Conservation (phyloP, 1,284 basidiomycete species). For the Ceratorhiza oryzae-sativae region DNA sequence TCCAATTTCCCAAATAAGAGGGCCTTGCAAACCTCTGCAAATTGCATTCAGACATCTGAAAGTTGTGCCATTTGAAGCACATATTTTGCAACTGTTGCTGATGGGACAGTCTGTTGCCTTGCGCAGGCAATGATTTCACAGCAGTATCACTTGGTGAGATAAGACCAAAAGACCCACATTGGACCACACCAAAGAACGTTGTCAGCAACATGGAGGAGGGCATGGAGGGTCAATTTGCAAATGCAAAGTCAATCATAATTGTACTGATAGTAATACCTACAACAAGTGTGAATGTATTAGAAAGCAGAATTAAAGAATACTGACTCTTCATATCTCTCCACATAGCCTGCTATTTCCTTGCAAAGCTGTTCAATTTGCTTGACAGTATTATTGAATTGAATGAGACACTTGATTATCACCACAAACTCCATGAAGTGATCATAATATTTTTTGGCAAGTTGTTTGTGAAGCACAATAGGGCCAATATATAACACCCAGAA, state of each 20-base stretch:
- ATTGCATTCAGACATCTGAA: neutral
- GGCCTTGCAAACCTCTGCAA: neutral
- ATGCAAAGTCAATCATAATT: constrained; percentile 40
- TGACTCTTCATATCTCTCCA: no score
- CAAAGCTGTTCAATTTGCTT: no score
- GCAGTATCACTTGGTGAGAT: constrained; percentile 8
- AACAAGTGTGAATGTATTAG: no score
- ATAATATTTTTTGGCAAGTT: no score
- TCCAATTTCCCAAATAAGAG: neutral
- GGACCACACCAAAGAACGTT: constrained; percentile 45
- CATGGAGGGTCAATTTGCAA: constrained; percentile 56
- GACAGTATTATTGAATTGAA: constrained; percentile 44
- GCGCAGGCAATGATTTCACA: constrained; percentile 4
- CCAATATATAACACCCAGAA: constrained; percentile 54
- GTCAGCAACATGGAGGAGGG: constrained; percentile 53
- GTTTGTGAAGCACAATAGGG: no score
- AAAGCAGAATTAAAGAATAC: no score
- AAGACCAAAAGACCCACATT: constrained; percentile 5
- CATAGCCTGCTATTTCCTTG: no score
- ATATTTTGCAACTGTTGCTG: neutral
- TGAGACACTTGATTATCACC: constrained; percentile 45
- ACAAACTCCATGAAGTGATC: constrained; percentile 46
- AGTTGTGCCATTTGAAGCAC: constrained; percentile 22
- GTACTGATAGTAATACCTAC: neutral
- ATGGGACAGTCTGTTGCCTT: neutral